Conservation (phyloP, 2,329 filamentous ascomycete species). For the Nemania sp. region DNA sequence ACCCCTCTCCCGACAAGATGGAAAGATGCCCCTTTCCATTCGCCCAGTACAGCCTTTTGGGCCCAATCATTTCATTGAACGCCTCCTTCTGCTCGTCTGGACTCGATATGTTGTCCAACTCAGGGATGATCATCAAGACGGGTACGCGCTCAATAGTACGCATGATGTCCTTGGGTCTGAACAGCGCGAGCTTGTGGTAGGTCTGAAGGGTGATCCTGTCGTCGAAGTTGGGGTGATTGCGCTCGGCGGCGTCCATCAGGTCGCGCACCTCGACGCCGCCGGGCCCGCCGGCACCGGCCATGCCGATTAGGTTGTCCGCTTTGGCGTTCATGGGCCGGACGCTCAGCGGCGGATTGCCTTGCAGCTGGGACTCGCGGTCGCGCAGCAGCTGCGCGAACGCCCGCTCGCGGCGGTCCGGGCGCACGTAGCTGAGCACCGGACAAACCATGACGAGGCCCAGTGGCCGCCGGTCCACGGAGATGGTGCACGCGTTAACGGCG, state of each 20-base stretch:
- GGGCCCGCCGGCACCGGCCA: background rate
- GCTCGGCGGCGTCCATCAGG: background rate
- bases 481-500: conserved; percentile 16
- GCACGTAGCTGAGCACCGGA: background rate
- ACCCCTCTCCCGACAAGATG: no score
- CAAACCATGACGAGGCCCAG: background rate
- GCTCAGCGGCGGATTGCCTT: background rate
- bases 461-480: conserved; percentile 29
- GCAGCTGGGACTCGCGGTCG: conserved; percentile 16
- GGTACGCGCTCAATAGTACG: conserved; percentile 27
- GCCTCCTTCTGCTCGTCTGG: no score
- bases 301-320: conserved; percentile 3
- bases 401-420: conserved; percentile 3
- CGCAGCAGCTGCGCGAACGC: conserved; percentile 28
- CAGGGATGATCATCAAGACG: conserved; percentile 35
- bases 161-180: conserved; percentile 27
- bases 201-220: background rate
- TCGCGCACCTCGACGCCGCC: background rate
- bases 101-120: conserved; percentile 32
- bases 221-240: background rate
- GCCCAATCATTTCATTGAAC: no score
- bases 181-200: conserved; percentile 35
- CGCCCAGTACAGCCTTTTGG: no score
- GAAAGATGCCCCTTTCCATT: no score
- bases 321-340: background rate